These are phyloP conservation scores for Hyaloscypha hepaticicola DNA, from an alignment of 495 filamentous ascomycete genomes.

Conservation along the genomic window DNA sequence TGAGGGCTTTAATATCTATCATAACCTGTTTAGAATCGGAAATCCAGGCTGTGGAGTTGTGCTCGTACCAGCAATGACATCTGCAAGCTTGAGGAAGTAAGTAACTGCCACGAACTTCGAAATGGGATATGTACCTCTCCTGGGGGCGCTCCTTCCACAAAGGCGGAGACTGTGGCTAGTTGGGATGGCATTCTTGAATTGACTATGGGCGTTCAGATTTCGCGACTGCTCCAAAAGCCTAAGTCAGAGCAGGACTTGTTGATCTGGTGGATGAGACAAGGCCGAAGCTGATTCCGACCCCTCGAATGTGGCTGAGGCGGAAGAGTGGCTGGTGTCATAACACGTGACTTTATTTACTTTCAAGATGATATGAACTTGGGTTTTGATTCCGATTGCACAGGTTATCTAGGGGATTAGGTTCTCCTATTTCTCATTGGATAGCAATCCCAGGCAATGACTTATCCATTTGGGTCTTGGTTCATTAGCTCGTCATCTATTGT, in stretches of 20 bases:
- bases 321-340: neutral
- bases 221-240: slow-evolving; percentile 6
- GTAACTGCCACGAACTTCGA: slow-evolving; percentile 13
- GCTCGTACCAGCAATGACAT: slow-evolving; percentile 80
- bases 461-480: neutral
- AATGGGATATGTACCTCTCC: slow-evolving; percentile 73
- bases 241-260: neutral
- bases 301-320: slow-evolving; percentile 9
- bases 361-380: too few species aligned
- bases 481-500: slow-evolving; percentile 2
- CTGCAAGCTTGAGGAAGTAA: slow-evolving; percentile 64
- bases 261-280: slow-evolving; percentile 4
- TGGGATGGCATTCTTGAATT: slow-evolving; percentile 26
- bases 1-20: slow-evolving; percentile 85
- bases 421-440: neutral
- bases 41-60: slow-evolving; percentile 1
- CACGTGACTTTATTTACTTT: neutral
- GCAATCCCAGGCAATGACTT: neutral
- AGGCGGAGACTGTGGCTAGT: slow-evolving; percentile 72
- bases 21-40: slow-evolving; percentile 12
- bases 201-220: neutral
- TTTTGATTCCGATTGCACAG: too few species aligned
- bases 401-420: neutral
- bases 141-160: slow-evolving; percentile 91
- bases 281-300: neutral